Evolutionary conservation across 345 rosid species (phyloP).

Genomic region (Mangifera indica): DNA sequence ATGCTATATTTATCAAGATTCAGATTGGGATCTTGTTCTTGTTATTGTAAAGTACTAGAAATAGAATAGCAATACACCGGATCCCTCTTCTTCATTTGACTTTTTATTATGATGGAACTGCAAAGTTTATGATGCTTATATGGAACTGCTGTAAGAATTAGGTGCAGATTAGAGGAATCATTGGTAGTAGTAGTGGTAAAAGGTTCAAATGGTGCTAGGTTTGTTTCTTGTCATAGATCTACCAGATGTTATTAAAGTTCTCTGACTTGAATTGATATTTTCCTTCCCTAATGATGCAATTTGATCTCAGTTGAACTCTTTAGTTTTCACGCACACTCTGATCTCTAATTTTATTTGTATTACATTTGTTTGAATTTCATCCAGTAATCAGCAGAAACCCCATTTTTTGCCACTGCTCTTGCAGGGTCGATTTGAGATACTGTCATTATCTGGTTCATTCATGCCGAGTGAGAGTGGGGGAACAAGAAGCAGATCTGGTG

Average conservation of each 20-base stretch:
- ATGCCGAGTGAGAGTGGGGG: conserved; percentile 89
- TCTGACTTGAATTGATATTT: background rate
- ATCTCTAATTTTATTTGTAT: too few species aligned
- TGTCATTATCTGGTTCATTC: conserved; percentile 94
- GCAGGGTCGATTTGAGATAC: conserved; percentile 96
- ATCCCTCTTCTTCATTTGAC: background rate
- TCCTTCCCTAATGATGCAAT: too few species aligned
- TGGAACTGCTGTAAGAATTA: background rate
- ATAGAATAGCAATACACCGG: background rate
- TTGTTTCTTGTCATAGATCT: background rate
- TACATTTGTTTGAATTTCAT: background rate
- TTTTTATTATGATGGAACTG: too few species aligned
- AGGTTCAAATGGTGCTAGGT: background rate
- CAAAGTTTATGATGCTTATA: background rate
- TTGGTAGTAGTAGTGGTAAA: background rate
- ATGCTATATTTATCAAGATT: background rate
- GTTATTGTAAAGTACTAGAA: background rate
- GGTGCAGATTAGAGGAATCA: background rate
- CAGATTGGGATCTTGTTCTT: background rate
- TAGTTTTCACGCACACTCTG: too few species aligned
- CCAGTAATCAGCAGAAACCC: background rate
- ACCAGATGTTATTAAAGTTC: background rate
- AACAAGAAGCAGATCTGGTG: conserved; percentile 87
- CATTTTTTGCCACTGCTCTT: conserved; percentile 18
- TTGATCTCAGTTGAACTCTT: too few species aligned